Base-by-base conservation (phyloP, 108 stramenopile genomes). In the Nitzschia sp. region DNA sequence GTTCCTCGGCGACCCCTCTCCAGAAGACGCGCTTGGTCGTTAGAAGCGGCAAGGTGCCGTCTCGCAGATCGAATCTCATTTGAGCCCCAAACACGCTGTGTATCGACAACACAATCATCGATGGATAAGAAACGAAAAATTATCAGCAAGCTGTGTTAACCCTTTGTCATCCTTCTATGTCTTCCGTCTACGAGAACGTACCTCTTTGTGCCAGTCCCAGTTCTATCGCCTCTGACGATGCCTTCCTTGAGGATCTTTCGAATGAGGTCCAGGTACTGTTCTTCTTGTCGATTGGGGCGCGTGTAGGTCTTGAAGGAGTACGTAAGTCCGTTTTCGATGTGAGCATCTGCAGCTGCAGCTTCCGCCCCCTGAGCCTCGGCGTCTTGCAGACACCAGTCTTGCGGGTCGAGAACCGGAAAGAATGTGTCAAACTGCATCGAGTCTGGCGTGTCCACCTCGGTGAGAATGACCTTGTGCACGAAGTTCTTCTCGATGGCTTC, bases 21-120 rank as follows among this genome's bases (percentile, higher is more conserved):
- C 98, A 99, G 71, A 99, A 99, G 47, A 97, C 96, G 44, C 95
- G 83, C 82, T 99, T 99, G 34, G 99, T 99, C 6, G 99, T 99
- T 25, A 99, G 71, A 23, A 99, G 84, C 17, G 99, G 99, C 63
- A 99, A 76, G 17, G 72, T 80, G 28, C 88, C 94, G 78, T 97
- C 79, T 1, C 97, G 77, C 11, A 99, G 80, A 53, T 79, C 74
- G 73, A 96, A 99, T 29, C 97, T 82, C 97, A 99, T 98, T 80
- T 98, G 97, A 3, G 95, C 93, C 4, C 99, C 99, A 77, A 99
- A 99, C 41, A 94, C 87, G 31, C 95, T 96, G n/a, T n/a, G n/a
- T n/a, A n/a, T n/a, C n/a, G n/a, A n/a, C n/a, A n/a, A n/a, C n/a
- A n/a, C n/a, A n/a, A n/a, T n/a, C n/a, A n/a, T n/a, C n/a, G n/a